Evolutionary conservation across 257 asterid genomes (phyloP), one percentile per base, ranked within the genome.

Genomic region (Jacaranda mimosifolia): DNA sequence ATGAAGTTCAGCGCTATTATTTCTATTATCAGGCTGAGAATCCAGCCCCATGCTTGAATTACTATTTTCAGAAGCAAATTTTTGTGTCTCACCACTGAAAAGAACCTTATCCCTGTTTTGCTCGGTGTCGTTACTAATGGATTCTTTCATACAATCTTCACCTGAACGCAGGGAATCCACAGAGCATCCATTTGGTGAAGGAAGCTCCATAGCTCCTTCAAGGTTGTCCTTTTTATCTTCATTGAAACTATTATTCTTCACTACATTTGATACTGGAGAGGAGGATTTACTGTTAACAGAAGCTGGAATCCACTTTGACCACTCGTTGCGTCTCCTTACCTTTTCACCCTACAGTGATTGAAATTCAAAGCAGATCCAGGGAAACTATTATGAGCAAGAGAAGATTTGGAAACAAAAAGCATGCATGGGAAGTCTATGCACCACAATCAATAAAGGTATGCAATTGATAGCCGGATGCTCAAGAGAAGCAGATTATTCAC

Each of bases 251-350:
- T 81, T 85, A 71, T 63, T 73, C 79, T 81, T 78, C 77, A 70
- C 51, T 59, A 65, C 78, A 79, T 53, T 70, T 57, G 81, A 77
- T 40, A 56, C 75, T 72, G 39, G 74, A 74, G 87, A 71, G 53
- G 86, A 79, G 40, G 86, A 74, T 65, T 72, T 76, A 63, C 59
- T 77, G 35, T 57, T 69, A 58, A 75, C 85, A 83, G 86, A 79
- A 78, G 85, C 58, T 19, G 84, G 70, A 82, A 86, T 70, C 94
- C 96, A 93, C 80, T 87, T 87, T 71, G 92, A 76, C 98, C 98
- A 93, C 63, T 86, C 91, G 51, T 82, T 87, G 62, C 91, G 93
- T 77, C 96, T 91, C 87, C 98, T 87, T 69, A 93, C 79, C 86
- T 80, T 91, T 81, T 85, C 93, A 77, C 85, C 88, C 98, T 93